Conservation (phyloP, 768 basidiomycete genomes). For the Exidia glandulosa region DNA sequence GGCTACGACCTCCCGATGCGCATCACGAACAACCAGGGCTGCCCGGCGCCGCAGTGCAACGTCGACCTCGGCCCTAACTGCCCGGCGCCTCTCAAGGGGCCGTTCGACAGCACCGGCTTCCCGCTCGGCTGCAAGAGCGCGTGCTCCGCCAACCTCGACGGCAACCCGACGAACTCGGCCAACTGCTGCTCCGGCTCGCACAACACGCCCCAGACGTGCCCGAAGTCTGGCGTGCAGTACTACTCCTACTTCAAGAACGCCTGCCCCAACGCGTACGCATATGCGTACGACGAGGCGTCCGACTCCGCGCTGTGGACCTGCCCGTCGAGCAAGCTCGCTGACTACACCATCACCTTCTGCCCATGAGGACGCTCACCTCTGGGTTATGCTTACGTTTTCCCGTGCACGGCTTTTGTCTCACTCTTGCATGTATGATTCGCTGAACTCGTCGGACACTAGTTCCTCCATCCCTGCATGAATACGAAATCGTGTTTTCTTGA, state of each 20-base stretch:
- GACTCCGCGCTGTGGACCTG: slow-evolving; percentile 39
- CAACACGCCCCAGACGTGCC: slow-evolving; percentile 45
- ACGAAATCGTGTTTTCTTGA: too few species aligned
- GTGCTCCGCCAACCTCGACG: slow-evolving; percentile 33
- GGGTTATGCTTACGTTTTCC: too few species aligned
- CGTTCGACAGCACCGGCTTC: slow-evolving; percentile 40
- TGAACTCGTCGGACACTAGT: too few species aligned
- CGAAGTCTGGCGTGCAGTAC: slow-evolving; percentile 28
- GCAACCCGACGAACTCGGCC: slow-evolving; percentile 35
- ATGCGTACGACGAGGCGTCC: slow-evolving; percentile 39
- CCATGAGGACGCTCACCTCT: too few species aligned
- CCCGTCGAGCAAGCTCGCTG: slow-evolving; percentile 20
- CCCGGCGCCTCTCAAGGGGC: slow-evolving; percentile 40
- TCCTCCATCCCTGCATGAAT: too few species aligned
- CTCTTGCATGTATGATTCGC: too few species aligned
- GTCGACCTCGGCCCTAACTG: slow-evolving; percentile 54
- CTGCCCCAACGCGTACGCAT: slow-evolving; percentile 38
- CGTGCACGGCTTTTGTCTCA: too few species aligned
- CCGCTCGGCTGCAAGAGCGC: slow-evolving; percentile 54
- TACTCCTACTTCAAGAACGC: slow-evolving; percentile 21
- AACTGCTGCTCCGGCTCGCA: slow-evolving; percentile 56
- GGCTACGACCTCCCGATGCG: slow-evolving; percentile 45
- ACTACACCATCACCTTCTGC: slow-evolving; percentile 38
- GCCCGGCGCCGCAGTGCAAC: slow-evolving; percentile 40
- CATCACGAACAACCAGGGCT: slow-evolving; percentile 46